Base-by-base conservation (phyloP, 148 eudicot species). In the Rhododendron henanense region DNA sequence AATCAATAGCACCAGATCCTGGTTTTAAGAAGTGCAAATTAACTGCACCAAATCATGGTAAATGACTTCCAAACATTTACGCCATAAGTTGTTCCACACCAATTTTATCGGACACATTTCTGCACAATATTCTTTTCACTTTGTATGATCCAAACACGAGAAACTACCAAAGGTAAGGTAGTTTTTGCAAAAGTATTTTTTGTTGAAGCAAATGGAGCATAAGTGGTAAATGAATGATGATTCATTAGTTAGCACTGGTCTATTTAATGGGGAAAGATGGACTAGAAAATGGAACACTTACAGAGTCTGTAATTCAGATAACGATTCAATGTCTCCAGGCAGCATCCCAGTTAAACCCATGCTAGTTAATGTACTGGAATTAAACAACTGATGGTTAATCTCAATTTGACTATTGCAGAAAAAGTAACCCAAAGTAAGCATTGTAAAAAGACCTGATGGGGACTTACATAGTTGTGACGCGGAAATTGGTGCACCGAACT, bases 271-370 rank as follows among this genome's bases (percentile, higher is more conserved):
- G 14, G 33, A 59, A 83, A 67, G 77, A 25, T 1, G 18, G 76
- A 69, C 19, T 16, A 37, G 18, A 21, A 50, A 79, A 71, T 45
- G 71, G 61, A 86, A 77, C 83, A 88, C 95, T 47, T 93, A 96
- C 98, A 96, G 87, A 39, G 85, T 91, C 84, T 86, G 89, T 88
- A 96, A 85, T 85, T 93, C 95, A 2, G 92, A 84, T 69, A 96
- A 59, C 11, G 31, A 82, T 51, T 67, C 76, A 83, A 96, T 92
- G 89, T 93, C 98, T 79, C 94, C 92, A 23, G 98, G 84, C 48
- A 96, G 91, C 63, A 47, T 89, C 75, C 98, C 98, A n/a, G 47
- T 85, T 85, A 94, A 86, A 76, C 88, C 87, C 88, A 89, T 90
- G 89, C 93, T 93, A 81, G 96, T 83, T 77, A 96, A 88, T 78